Conservation (phyloP, 306 rosid species). For the Fragaria iinumae region DNA sequence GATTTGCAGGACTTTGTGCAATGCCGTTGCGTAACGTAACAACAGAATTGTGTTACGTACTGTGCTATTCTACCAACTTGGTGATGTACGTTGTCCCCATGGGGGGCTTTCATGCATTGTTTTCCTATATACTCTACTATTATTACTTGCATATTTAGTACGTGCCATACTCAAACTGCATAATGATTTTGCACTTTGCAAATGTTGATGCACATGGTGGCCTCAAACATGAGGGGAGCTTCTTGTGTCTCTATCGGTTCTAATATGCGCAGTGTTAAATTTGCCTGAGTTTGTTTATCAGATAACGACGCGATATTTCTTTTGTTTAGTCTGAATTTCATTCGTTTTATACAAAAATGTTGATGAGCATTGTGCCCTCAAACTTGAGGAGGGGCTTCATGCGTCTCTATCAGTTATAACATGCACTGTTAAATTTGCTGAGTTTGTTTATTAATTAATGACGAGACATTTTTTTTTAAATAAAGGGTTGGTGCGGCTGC, state of each 20-base stretch:
- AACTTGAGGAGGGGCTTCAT: too few relatives aligned
- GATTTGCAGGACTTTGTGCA: constrained; percentile 3
- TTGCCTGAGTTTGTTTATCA: not conserved
- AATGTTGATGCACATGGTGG: constrained; percentile 5
- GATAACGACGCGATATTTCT: too few relatives aligned
- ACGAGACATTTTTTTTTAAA: too few relatives aligned
- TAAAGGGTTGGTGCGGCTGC: too few relatives aligned
- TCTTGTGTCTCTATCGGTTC: not conserved
- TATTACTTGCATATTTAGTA: constrained; percentile 10
- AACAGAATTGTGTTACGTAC: constrained; percentile 4
- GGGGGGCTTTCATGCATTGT: not conserved
- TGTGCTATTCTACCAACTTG: constrained; percentile 24
- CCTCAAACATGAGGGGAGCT: not conserved
- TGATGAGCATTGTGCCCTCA: not conserved
- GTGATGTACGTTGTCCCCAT: constrained; percentile 12
- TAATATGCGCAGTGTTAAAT: not conserved
- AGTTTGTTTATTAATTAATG: too few relatives aligned
- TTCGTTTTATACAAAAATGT: not conserved
- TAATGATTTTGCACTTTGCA: not conserved
- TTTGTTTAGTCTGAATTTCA: too few relatives aligned
- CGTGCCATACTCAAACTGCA: not conserved
- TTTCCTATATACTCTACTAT: not conserved
- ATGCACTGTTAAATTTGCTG: not conserved
- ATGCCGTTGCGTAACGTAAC: constrained; percentile 11
- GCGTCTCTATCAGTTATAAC: too few relatives aligned